Evolutionary conservation across 495 filamentous ascomycete genomes (phyloP).

Genomic region (Neurospora africana): DNA sequence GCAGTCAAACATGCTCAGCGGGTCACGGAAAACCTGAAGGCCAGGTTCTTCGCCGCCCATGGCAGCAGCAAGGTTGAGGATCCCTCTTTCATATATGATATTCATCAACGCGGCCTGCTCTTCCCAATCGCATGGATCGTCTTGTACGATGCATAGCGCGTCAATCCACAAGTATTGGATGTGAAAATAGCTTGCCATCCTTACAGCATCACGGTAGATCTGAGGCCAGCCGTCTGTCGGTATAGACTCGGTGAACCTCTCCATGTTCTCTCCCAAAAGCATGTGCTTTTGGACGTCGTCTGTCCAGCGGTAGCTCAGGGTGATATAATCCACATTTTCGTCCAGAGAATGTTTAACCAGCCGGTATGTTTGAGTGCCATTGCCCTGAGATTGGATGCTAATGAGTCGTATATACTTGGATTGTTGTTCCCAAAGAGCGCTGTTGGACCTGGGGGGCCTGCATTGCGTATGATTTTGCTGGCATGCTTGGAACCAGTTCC

Average conservation of each 20-base stretch:
- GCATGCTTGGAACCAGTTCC: too few species aligned
- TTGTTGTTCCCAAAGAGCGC: too few species aligned
- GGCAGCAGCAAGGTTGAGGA: neutral
- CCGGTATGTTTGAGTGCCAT: too few species aligned
- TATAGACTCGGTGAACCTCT: neutral
- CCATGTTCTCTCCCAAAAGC: neutral
- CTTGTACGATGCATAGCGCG: neutral
- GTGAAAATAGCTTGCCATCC: fast-evolving
- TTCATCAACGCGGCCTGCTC: neutral
- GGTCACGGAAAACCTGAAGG: neutral
- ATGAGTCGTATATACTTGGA: too few species aligned
- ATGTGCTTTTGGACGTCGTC: too few species aligned
- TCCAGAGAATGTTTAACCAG: too few species aligned
- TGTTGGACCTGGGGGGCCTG: too few species aligned
- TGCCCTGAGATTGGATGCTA: too few species aligned
- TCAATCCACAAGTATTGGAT: neutral
- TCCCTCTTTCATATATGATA: neutral
- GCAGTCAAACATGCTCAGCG: neutral
- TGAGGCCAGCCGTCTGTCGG: neutral
- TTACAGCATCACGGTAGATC: neutral
- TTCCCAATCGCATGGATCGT: neutral
- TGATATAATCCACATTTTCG: too few species aligned
- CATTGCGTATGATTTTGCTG: too few species aligned
- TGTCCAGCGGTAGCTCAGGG: too few species aligned
- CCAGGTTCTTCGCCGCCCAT: neutral